Evolutionary conservation across 1,139 yeast species (phyloP).

Genomic region (Saccharomyces pastorianus): DNA sequence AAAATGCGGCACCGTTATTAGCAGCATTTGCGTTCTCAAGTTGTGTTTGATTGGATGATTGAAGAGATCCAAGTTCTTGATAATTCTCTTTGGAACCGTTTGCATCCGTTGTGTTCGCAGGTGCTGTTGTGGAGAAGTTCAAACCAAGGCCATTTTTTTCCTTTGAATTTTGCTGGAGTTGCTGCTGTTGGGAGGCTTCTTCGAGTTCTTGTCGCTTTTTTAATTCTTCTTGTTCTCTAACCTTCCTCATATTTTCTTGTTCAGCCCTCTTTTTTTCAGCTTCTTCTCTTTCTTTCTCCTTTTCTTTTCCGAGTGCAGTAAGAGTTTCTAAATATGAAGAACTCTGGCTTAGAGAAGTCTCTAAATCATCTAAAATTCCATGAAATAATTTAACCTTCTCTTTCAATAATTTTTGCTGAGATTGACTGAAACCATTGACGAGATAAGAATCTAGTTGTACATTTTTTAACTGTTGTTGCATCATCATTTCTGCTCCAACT

Average conservation of each 20-base stretch:
- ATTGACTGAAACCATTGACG: slow-evolving; percentile 22
- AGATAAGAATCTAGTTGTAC: slow-evolving; percentile 26
- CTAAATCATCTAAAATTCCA: slow-evolving; percentile 33
- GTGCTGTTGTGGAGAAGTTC: slow-evolving; percentile 1
- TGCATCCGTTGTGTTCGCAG: neutral
- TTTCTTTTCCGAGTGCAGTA: slow-evolving; percentile 19
- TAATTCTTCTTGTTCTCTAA: slow-evolving; percentile 12
- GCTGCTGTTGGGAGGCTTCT: slow-evolving; percentile 10
- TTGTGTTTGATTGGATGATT: neutral
- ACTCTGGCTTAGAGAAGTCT: slow-evolving; percentile 32
- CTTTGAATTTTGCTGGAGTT: slow-evolving; percentile 7
- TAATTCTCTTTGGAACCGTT: neutral
- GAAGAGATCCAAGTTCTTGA: neutral
- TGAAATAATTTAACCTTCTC: slow-evolving; percentile 28
- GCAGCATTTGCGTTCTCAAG: neutral
- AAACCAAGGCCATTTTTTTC: neutral
- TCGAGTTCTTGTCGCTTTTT: slow-evolving; percentile 17
- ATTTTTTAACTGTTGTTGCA: slow-evolving; percentile 31
- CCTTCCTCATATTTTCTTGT: slow-evolving; percentile 9
- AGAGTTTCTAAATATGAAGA: slow-evolving; percentile 30
- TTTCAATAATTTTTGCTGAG: slow-evolving; percentile 21
- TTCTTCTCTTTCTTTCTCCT: slow-evolving; percentile 22
- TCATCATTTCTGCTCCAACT: slow-evolving; percentile 28
- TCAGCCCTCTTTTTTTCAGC: slow-evolving; percentile 21
- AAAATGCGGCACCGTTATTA: slow-evolving; percentile 4